Conservation (phyloP, 1,284 basidiomycete genomes). For the Rhodofomes roseus region DNA sequence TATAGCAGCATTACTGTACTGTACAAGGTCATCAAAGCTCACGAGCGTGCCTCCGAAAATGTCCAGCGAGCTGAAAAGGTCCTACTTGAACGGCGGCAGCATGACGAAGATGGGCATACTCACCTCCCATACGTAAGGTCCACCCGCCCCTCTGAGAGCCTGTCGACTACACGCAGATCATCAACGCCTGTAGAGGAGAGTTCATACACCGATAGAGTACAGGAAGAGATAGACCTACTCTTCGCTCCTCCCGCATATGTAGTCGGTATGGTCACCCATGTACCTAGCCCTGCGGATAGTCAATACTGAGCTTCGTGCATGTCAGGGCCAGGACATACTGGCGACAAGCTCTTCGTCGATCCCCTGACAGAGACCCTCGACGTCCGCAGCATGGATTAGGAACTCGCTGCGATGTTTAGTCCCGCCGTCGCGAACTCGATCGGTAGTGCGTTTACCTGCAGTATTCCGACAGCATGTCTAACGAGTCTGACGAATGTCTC, state of each 20-base stretch:
- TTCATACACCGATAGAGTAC: background rate
- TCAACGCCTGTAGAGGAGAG: conserved; percentile 55
- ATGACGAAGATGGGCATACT: conserved; percentile 14
- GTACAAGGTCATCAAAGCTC: conserved; percentile 66
- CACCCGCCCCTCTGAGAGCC: conserved; percentile 80
- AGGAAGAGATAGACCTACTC: conserved; percentile 43
- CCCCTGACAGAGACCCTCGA: conserved; percentile 95
- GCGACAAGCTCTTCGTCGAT: conserved; percentile 90
- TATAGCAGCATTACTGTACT: conserved; percentile 14
- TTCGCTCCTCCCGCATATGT: conserved; percentile 98
- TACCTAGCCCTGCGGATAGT: conserved; percentile 68
- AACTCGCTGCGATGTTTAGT: conserved; percentile 72
- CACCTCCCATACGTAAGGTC: conserved; percentile 96
- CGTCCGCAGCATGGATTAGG: conserved; percentile 95
- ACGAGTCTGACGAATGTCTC: conserved; percentile 46
- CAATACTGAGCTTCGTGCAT: background rate
- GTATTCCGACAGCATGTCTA: conserved; percentile 67
- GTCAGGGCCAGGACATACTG: conserved; percentile 44
- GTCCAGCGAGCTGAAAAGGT: conserved; percentile 59
- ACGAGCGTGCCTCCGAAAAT: conserved; percentile 82
- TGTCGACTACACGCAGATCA: conserved; percentile 84
- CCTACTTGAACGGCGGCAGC: background rate
- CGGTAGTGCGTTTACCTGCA: conserved; percentile 60
- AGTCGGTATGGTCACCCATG: conserved; percentile 90
- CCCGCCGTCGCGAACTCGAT: background rate